These are phyloP conservation scores for Alternaria dauci DNA, from an alignment of 2,329 filamentous ascomycete species.

Conservation along the genomic window DNA sequence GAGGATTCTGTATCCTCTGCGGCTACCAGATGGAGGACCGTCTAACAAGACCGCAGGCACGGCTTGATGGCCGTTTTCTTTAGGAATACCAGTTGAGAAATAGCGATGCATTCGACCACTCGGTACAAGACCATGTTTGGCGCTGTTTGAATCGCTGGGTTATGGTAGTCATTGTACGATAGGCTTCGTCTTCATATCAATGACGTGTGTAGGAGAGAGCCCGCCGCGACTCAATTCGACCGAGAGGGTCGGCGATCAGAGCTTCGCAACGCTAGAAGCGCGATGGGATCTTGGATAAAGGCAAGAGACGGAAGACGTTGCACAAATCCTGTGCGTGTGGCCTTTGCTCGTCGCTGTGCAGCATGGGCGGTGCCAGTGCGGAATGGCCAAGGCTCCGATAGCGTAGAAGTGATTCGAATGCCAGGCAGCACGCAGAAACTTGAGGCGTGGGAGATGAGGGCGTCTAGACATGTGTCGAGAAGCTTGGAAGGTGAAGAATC, in stretches of 20 bases:
- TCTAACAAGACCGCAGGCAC: not conserved
- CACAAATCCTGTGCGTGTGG: constrained; percentile 1
- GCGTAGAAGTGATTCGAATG: not conserved
- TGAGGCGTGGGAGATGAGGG: not conserved
- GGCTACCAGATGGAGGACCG: too few species aligned
- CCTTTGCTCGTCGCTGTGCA: not conserved
- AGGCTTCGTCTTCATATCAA: not conserved
- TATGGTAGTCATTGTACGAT: not conserved
- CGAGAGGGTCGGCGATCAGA: not conserved
- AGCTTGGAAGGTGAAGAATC: not conserved
- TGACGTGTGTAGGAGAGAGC: not conserved
- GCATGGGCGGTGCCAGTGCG: constrained; percentile 7
- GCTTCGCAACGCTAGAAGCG: not conserved
- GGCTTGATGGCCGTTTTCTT: not conserved
- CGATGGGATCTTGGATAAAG: not conserved
- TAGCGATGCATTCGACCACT: not conserved
- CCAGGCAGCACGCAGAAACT: not conserved
- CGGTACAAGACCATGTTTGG: not conserved
- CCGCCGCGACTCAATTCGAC: not conserved
- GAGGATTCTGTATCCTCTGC: not conserved
- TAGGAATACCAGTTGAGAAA: not conserved
- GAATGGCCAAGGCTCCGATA: constrained; percentile 2
- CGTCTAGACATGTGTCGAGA: not conserved
- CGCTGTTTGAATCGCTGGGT: not conserved
- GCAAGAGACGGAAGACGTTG: constrained; percentile 2